phyloP scores from a whole-genome alignment of 2,329 filamentous ascomycete genomes.

The Diaporthe batatas region DNA sequence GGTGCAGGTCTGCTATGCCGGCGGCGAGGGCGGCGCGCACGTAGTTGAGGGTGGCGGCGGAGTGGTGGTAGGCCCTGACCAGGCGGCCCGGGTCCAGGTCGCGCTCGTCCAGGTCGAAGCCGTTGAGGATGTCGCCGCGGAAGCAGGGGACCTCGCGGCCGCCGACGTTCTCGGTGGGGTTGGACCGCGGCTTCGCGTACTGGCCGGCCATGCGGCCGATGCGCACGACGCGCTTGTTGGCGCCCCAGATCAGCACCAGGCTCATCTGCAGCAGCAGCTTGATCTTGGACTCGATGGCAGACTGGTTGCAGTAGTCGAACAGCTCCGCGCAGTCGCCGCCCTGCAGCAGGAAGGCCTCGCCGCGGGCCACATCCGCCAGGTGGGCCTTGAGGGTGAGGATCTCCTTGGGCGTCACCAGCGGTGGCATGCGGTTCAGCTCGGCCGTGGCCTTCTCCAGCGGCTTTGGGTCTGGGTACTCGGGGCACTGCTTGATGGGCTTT shows the following conservation, averaged over 20 bases:
- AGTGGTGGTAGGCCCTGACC: constrained; percentile 94
- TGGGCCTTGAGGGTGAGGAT: constrained; percentile 84
- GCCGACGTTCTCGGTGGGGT: constrained; percentile 82
- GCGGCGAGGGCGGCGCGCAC: constrained; percentile 85
- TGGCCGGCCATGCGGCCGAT: constrained; percentile 98
- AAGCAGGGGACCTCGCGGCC: constrained; percentile 89
- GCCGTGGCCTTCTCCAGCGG: constrained; percentile 71
- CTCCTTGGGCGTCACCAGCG: constrained; percentile 83
- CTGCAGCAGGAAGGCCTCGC: constrained; percentile 93
- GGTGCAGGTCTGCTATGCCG: constrained; percentile 93
- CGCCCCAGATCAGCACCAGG: constrained; percentile 92
- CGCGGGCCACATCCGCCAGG: constrained; percentile 87
- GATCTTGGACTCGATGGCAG: constrained; percentile 94
- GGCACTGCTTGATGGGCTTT: constrained; percentile 84
- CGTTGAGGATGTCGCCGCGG: constrained; percentile 95
- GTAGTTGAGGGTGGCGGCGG: constrained; percentile 94
- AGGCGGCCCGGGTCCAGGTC: constrained; percentile 86
- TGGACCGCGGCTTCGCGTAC: constrained; percentile 95
- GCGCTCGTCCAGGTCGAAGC: constrained; percentile 81
- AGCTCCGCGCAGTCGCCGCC: constrained; percentile 97
- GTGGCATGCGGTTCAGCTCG: constrained; percentile 78
- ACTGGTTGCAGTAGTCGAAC: constrained; percentile 94
- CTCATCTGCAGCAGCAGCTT: constrained; percentile 98
- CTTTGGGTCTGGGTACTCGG: constrained; percentile 74
- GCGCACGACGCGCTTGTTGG: constrained; percentile 84